A percentile compares a stretch with the other conserved stretches of the same genome.
These are phyloP conservation scores for Gracilaria domingensis DNA, from an alignment of 23 red algal species.

Conservation along the genomic window DNA sequence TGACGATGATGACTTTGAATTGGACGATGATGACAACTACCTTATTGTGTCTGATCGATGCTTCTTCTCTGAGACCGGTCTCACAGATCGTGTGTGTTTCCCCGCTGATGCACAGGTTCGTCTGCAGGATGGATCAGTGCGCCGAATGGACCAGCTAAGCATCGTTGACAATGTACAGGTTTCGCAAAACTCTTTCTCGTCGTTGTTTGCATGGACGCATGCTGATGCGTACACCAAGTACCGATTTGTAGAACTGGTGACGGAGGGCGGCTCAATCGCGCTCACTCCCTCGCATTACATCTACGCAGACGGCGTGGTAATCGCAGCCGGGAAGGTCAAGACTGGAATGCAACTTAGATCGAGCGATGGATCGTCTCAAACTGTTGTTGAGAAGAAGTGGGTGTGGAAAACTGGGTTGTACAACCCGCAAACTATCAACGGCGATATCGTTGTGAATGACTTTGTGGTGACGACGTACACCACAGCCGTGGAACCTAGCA, in stretches of 20 bases:
- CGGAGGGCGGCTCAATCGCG: neutral
- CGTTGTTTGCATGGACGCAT: constrained; percentile 56
- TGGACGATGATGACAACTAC: constrained; percentile 32
- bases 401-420: constrained; percentile 39
- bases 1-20: constrained; percentile 10
- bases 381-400: neutral
- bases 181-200: constrained; percentile 6
- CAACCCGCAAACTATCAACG: constrained; percentile 17
- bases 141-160: constrained; percentile 29
- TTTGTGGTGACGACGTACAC: constrained; percentile 11
- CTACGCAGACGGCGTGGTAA: constrained; percentile 31
- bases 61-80: constrained; percentile 25
- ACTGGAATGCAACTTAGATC: constrained; percentile 7
- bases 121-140: constrained; percentile 16
- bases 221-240: constrained; percentile 24
- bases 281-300: constrained; percentile 54
- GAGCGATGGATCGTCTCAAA: neutral
- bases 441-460: constrained; percentile 21
- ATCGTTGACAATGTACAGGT: constrained; percentile 42
- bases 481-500: neutral
- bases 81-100: constrained; percentile 56
- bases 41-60: constrained; percentile 20
- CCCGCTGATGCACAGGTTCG: constrained; percentile 27
- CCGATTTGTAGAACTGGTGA: constrained; percentile 32
- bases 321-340: neutral